These are phyloP conservation scores for Paraurostyla sp. DNA, from an alignment of 73 alveolate genomes.

Conservation along the genomic window DNA sequence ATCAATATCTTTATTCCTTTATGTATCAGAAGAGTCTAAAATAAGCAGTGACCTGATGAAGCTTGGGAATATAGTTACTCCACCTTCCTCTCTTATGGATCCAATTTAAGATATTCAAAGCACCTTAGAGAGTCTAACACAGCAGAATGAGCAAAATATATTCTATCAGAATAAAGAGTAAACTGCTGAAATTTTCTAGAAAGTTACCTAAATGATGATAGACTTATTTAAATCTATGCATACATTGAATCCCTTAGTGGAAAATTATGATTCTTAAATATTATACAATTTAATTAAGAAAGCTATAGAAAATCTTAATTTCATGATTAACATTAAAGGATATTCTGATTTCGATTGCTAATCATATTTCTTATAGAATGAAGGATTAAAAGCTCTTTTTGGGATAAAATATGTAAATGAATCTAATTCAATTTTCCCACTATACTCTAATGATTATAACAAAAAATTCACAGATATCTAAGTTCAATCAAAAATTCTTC, in stretches of 20 bases:
- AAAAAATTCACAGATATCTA: not conserved
- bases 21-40: constrained; percentile 28
- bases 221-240: constrained; percentile 14
- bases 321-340: constrained; percentile 39
- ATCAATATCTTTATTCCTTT: constrained; percentile 14
- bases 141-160: not conserved
- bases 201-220: not conserved
- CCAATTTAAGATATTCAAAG: not conserved
- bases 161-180: not conserved
- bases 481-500: constrained; percentile 10
- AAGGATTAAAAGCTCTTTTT: constrained; percentile 46
- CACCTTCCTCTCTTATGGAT: not conserved
- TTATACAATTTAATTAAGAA: not conserved
- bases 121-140: not conserved
- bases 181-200: not conserved
- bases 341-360: constrained; percentile 29
- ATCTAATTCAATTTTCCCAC: not conserved
- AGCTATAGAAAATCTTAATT: constrained; percentile 3
- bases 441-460: not conserved
- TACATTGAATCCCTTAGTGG: not conserved
- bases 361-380: constrained; percentile 20
- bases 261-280: not conserved
- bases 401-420: constrained; percentile 1
- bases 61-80: not conserved
- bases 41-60: constrained; percentile 20